phyloP scores from a whole-genome alignment of 257 asterid species.

The Schizonepeta tenuifolia region DNA sequence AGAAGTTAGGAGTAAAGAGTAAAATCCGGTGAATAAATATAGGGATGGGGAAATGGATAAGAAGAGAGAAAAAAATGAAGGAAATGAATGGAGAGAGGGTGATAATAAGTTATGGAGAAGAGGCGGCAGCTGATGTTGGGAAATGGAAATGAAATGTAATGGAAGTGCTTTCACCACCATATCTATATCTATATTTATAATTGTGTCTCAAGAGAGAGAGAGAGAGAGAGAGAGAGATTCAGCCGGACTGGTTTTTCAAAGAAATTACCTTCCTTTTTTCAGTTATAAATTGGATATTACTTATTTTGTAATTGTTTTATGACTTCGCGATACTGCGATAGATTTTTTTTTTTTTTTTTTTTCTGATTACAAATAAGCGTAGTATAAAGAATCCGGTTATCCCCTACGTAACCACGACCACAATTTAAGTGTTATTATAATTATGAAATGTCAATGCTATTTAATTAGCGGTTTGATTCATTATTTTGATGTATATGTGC shows the following conservation, averaged over 20 bases:
- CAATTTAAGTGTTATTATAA: not conserved
- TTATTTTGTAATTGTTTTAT: not conserved
- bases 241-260: not conserved
- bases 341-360: too few relatives aligned
- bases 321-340: not conserved
- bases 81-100: constrained; percentile 20
- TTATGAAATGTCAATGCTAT: not conserved
- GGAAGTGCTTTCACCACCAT: not conserved
- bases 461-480: not conserved
- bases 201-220: not conserved
- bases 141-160: not conserved
- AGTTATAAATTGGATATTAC: not conserved
- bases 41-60: constrained; percentile 5
- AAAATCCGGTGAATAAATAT: not conserved
- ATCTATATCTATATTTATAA: not conserved
- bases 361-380: too few relatives aligned
- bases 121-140: not conserved
- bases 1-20: not conserved
- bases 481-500: not conserved
- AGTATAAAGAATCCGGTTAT: too few relatives aligned
- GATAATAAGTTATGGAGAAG: constrained; percentile 19
- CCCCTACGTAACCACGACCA: not conserved
- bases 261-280: not conserved
- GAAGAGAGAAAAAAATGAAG: not conserved
- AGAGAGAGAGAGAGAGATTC: not conserved